Percentiles rank a stretch among this genome's conserved stretches.
Conservation (phyloP, 371 early-diverging fungal genomes). For the Mucor saturninus region DNA sequence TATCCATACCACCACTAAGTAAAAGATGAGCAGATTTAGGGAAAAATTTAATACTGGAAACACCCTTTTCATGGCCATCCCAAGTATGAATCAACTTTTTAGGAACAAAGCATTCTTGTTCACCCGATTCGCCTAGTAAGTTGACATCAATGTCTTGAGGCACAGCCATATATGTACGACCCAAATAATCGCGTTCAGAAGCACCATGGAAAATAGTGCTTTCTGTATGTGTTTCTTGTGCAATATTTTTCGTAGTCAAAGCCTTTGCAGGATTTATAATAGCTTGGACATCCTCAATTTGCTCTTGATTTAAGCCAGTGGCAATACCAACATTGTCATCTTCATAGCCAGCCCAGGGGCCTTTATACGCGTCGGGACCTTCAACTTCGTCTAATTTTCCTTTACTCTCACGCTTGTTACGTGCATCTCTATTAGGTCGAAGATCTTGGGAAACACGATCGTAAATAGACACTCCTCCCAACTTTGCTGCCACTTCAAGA, state of each 20-base stretch:
- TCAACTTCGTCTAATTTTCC: constrained; percentile 81
- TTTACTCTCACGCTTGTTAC: constrained; percentile 73
- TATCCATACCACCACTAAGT: constrained; percentile 91
- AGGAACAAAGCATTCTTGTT: constrained; percentile 85
- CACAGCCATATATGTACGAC: constrained; percentile 93
- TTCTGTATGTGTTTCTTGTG: constrained; percentile 61
- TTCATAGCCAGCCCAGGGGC: constrained; percentile 96
- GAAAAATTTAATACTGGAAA: constrained; percentile 88
- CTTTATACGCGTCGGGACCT: constrained; percentile 83
- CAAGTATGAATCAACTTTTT: constrained; percentile 89
- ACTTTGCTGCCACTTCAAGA: constrained; percentile 51
- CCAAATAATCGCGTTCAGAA: constrained; percentile 86
- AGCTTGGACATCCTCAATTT: constrained; percentile 34
- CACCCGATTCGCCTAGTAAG: constrained; percentile 74
- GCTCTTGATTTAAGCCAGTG: constrained; percentile 66
- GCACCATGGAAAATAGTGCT: constrained; percentile 79
- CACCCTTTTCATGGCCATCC: constrained; percentile 92
- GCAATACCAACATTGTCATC: constrained; percentile 72
- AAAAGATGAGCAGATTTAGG: constrained; percentile 92
- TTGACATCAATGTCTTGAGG: constrained; percentile 86
- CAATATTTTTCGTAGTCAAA: constrained; percentile 35
- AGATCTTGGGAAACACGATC: constrained; percentile 58
- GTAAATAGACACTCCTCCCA: constrained; percentile 58
- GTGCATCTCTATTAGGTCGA: constrained; percentile 54
- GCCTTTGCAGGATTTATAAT: constrained; percentile 20